phyloP scores from a whole-genome alignment of 306 rosid species.

The Mimosa pudica region DNA sequence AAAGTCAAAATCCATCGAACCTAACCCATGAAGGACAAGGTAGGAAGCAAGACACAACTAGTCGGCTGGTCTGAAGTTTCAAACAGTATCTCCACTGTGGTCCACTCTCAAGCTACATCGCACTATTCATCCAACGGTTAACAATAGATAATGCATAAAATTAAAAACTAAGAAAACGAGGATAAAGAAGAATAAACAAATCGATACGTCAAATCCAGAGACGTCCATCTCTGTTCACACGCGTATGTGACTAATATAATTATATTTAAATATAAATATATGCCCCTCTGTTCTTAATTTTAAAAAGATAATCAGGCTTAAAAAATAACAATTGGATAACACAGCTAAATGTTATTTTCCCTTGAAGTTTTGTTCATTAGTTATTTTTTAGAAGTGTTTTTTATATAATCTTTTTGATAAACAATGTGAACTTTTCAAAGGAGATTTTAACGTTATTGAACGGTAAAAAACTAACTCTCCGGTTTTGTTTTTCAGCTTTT shows the following conservation, averaged over 20 bases:
- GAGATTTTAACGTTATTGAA: too few species aligned
- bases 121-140: slow-evolving; percentile 17
- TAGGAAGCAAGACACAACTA: not conserved
- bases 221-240: slow-evolving; percentile 9
- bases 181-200: slow-evolving; percentile 10
- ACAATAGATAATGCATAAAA: not conserved
- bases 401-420: too few species aligned
- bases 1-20: slow-evolving; percentile 31
- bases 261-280: not conserved
- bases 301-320: not conserved
- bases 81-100: not conserved
- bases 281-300: not conserved
- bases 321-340: not conserved
- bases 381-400: too few species aligned
- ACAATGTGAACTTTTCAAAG: too few species aligned
- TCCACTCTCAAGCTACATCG: not conserved
- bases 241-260: not conserved
- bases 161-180: not conserved
- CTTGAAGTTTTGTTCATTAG: too few species aligned
- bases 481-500: too few species aligned
- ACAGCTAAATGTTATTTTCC: too few species aligned
- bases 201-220: not conserved
- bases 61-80: not conserved
- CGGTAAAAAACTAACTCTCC: too few species aligned
- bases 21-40: not conserved